Conservation (phyloP, 192 early-diverging fungal genomes). For the Rhizophagus sp. region DNA sequence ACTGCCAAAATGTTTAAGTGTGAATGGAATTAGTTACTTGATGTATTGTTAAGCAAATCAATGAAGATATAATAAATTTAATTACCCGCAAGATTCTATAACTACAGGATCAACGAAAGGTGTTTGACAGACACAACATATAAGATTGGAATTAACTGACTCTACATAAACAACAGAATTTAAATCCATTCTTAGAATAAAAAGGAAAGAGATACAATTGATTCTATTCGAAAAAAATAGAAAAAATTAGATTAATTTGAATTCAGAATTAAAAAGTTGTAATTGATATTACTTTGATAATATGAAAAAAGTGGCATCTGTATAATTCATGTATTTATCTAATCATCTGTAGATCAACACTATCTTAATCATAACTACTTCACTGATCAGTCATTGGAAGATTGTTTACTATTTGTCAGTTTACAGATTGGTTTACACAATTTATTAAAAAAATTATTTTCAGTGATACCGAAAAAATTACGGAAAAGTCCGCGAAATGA, state of each 20-base stretch:
- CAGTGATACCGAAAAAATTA: too few species aligned
- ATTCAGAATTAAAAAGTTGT: too few species aligned
- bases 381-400: too few species aligned
- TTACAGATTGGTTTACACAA: too few species aligned
- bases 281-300: too few species aligned
- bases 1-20: constrained; percentile 26
- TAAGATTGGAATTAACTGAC: constrained; percentile 41
- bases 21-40: background rate
- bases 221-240: background rate
- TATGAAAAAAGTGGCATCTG: background rate
- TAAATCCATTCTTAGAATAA: constrained; percentile 23
- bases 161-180: constrained; percentile 32
- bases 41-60: too few species aligned
- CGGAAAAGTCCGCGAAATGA: too few species aligned
- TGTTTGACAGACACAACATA: constrained; percentile 49
- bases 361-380: too few species aligned
- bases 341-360: too few species aligned
- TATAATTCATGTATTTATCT: too few species aligned
- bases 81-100: constrained; percentile 44
- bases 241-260: background rate
- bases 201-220: background rate
- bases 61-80: background rate
- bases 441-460: too few species aligned
- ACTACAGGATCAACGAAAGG: constrained; percentile 50
- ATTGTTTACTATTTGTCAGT: too few species aligned